phyloP scores from a whole-genome alignment of 2,329 filamentous ascomycete genomes.

The Cladorrhinum sp. region DNA sequence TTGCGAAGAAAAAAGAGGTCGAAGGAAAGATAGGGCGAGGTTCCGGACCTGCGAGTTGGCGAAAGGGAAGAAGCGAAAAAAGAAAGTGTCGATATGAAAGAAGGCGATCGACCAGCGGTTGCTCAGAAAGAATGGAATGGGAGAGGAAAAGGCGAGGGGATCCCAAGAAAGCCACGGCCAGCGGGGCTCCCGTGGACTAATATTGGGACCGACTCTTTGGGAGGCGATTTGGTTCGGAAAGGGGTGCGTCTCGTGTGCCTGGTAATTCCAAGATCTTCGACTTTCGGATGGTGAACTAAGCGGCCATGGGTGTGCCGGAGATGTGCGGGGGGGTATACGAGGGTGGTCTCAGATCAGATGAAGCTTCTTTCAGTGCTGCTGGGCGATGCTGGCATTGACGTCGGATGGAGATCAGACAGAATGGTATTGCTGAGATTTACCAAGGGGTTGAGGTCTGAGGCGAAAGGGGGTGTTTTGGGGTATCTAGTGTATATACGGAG shows the following conservation, averaged over 20 bases:
- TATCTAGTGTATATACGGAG: slow-evolving; percentile 27
- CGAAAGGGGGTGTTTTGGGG: slow-evolving; percentile 33
- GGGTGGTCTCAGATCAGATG: slow-evolving; percentile 14
- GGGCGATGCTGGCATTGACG: slow-evolving; percentile 26
- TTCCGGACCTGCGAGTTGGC: slow-evolving; percentile 51
- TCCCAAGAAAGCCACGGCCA: slow-evolving; percentile 23
- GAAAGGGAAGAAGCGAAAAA: slow-evolving; percentile 25
- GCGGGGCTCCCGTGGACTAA: slow-evolving; percentile 30
- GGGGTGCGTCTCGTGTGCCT: slow-evolving; percentile 38
- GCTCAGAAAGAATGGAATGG: slow-evolving; percentile 32
- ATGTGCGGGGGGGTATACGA: slow-evolving; percentile 1
- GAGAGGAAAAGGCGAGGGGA: slow-evolving; percentile 30
- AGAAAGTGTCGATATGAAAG: slow-evolving; percentile 47
- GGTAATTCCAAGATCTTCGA: slow-evolving; percentile 26
- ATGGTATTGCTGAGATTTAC: slow-evolving; percentile 17
- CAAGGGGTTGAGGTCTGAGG: slow-evolving; percentile 35
- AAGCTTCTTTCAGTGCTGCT: background rate
- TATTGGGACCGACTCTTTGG: slow-evolving; percentile 26
- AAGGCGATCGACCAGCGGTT: slow-evolving; percentile 50
- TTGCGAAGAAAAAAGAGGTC: slow-evolving; percentile 17
- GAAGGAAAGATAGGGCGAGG: slow-evolving; percentile 39
- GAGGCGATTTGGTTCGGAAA: slow-evolving; percentile 14
- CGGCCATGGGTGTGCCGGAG: slow-evolving; percentile 21
- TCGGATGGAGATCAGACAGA: slow-evolving; percentile 32
- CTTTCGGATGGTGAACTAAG: slow-evolving; percentile 22